Evolutionary conservation across 805 yeast species (phyloP).

Genomic region (Cyberlindnera mycetangii): DNA sequence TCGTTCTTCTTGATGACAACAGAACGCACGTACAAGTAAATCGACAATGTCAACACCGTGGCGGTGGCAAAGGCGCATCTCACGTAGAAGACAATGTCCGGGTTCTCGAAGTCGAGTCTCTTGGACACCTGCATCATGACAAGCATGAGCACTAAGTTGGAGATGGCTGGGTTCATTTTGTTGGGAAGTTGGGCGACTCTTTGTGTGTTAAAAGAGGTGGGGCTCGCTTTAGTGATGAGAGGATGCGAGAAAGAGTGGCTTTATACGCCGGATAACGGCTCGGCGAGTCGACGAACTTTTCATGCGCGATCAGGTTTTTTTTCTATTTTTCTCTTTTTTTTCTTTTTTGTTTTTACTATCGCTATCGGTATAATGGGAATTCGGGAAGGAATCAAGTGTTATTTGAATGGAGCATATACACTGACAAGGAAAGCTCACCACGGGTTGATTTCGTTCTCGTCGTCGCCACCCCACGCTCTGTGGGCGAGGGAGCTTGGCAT

Average conservation of each 20-base stretch:
- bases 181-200: neutral
- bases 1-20: slow-evolving; percentile 75
- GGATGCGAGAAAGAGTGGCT: neutral
- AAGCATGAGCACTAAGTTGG: slow-evolving; percentile 87
- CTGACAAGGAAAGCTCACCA: slow-evolving; percentile 47
- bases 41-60: slow-evolving; percentile 57
- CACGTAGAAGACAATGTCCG: slow-evolving; percentile 66
- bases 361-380: too few species aligned
- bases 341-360: too few species aligned
- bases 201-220: too few species aligned
- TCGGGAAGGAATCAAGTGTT: too few species aligned
- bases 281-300: neutral
- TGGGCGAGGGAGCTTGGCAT: slow-evolving; percentile 50
- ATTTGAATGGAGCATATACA: neutral
- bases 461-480: slow-evolving; percentile 53
- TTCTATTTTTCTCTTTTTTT: too few species aligned
- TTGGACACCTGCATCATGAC: slow-evolving; percentile 95
- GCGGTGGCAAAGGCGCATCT: slow-evolving; percentile 69
- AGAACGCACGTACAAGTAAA: slow-evolving; percentile 63
- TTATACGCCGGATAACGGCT: neutral
- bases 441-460: slow-evolving; percentile 59
- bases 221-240: too few species aligned
- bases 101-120: slow-evolving; percentile 84
- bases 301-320: neutral
- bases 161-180: slow-evolving; percentile 80